These are phyloP conservation scores for Pleurotus cornucopiae DNA, from an alignment of 768 basidiomycete species.

Conservation along the genomic window DNA sequence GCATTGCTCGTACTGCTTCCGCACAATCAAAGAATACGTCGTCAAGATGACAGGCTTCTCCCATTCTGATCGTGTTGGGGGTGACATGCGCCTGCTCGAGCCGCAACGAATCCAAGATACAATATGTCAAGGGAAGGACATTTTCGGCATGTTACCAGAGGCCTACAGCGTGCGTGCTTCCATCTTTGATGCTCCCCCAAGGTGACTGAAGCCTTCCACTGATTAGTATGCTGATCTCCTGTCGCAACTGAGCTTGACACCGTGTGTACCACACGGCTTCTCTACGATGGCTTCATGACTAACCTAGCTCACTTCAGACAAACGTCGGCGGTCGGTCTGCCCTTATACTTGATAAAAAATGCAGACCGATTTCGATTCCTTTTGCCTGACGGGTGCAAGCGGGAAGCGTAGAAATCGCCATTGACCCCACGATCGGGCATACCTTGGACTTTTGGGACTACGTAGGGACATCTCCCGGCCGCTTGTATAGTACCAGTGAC, in stretches of 20 bases:
- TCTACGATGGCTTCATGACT: not conserved
- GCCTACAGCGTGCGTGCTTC: constrained; percentile 44
- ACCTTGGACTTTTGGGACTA: too few species aligned
- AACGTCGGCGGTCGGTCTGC: constrained; percentile 47
- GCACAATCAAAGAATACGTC: constrained; percentile 50
- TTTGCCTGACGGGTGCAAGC: constrained; percentile 50
- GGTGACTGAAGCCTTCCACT: not conserved
- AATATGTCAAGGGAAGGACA: constrained; percentile 57
- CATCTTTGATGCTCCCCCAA: not conserved
- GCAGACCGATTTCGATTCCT: constrained; percentile 47
- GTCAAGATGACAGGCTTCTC: constrained; percentile 61
- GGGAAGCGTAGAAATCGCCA: constrained; percentile 16
- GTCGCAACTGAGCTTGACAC: constrained; percentile 46
- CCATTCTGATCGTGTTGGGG: constrained; percentile 58
- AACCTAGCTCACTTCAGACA: constrained; percentile 18
- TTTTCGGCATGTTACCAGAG: constrained; percentile 65
- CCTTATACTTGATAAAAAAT: constrained; percentile 47
- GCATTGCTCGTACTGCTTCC: constrained; percentile 70
- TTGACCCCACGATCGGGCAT: not conserved
- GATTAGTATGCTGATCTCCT: constrained; percentile 49
- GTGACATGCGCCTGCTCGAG: constrained; percentile 39
- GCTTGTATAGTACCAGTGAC: too few species aligned
- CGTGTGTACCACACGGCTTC: constrained; percentile 29
- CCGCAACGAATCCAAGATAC: constrained; percentile 50
- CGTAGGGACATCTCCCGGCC: too few species aligned